Base-by-base conservation (phyloP, 106 monocot species). In the Dioscorea alata region DNA sequence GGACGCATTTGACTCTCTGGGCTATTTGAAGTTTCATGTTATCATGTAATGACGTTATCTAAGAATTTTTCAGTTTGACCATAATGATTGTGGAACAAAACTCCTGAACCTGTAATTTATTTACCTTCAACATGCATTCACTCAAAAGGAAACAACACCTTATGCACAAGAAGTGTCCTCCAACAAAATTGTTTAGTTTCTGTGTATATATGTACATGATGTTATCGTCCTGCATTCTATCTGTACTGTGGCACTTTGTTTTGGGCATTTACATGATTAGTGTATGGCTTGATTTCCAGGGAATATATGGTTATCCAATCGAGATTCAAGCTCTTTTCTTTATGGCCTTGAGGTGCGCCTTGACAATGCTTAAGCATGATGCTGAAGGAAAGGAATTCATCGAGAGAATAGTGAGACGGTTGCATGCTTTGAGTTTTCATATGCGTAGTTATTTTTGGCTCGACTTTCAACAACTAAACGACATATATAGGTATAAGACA, bases 321-420 rank as follows among this genome's bases (percentile, higher is more conserved):
- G 80, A 80, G 64, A 80, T 80, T 17, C 80, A 80, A 74, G 80
- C 80, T 16, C 70, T 80, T n/a, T 80, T 80, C 70, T 80, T 74
- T 32, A 80, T 80, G 80, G 62, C 80, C 22, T 64, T 80, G 50
- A 64, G 80, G 50, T 75, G 74, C 60, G 74, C 80, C 33, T 56
- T 74, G 4, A 1, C 33, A 52, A 65, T 80, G 80, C 64, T 80
- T 33, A 80, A 80, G 64, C 70, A 62, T 57, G 80, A 80, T 24
- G 56, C 64, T 2, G 74, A 80, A 60, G 80, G 80, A 31, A 80
- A 80, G 50, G 80, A 80, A 4, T 75, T 74, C 23, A 57, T 80
- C 23, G 80, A 80, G 50, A 50, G 74, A 63, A 80, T 80, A 57
- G 57, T 65, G 18, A 69, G 64, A 60, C 48, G 80, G 10, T 65